phyloP scores from a whole-genome alignment of 1,284 basidiomycete genomes.

The Cryptococcus sp. region DNA sequence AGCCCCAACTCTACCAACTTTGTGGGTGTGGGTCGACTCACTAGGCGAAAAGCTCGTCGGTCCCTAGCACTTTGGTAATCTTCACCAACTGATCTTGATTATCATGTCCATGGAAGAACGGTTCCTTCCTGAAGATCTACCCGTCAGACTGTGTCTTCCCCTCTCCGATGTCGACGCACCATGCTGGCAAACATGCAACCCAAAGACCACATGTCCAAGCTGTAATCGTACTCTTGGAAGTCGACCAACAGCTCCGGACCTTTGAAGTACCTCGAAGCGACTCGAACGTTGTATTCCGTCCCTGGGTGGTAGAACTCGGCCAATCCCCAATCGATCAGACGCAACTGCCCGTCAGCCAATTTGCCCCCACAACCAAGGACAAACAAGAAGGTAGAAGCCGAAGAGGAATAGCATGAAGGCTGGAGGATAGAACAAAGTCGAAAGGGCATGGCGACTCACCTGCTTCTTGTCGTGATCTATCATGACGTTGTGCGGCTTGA shows the following conservation, averaged over 20 bases:
- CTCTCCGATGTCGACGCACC: conserved; percentile 60
- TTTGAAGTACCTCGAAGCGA: conserved; percentile 97
- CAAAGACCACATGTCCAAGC: conserved; percentile 95
- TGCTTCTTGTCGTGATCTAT: conserved; percentile 97
- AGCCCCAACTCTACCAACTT: neutral
- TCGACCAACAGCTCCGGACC: conserved; percentile 95
- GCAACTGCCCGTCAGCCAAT: conserved; percentile 54
- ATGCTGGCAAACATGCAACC: conserved; percentile 99
- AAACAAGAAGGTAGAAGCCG: no score
- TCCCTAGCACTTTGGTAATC: conserved; percentile 95
- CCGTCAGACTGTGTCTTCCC: neutral
- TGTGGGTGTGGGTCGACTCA: conserved; percentile 15
- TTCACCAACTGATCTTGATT: conserved; percentile 99
- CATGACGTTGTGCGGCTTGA: conserved; percentile 99
- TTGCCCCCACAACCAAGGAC: no score
- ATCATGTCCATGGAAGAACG: conserved; percentile 99
- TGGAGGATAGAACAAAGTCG: no score
- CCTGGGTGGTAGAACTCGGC: conserved; percentile 98
- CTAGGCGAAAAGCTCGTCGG: conserved; percentile 80
- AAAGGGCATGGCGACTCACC: conserved; percentile 49
- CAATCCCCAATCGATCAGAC: conserved; percentile 97
- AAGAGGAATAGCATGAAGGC: no score
- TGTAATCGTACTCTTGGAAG: conserved; percentile 97
- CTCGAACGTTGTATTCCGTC: conserved; percentile 96
- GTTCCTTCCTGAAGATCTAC: conserved; percentile 98